Conservation (phyloP, 73 alveolate species). For the Paramecium sexaurelia region DNA sequence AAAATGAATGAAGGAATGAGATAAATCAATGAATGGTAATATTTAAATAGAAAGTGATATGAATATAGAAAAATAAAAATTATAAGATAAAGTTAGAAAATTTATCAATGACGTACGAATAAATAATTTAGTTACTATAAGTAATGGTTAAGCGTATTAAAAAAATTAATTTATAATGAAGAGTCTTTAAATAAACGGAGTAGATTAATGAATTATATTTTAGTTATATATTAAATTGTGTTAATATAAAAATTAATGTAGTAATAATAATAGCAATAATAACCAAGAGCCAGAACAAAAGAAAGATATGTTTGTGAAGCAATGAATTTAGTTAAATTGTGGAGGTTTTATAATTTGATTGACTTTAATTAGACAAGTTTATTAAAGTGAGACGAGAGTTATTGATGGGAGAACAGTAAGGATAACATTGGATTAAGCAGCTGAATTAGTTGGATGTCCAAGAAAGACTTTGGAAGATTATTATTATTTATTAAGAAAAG, state of each 20-base stretch:
- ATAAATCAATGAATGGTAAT: neutral
- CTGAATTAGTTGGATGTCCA: slow-evolving; percentile 62
- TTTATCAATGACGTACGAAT: neutral
- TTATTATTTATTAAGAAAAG: slow-evolving; percentile 48
- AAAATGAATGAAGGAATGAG: neutral
- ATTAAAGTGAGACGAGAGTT: neutral
- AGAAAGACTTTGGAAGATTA: slow-evolving; percentile 68
- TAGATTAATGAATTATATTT: neutral
- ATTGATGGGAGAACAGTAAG: slow-evolving; percentile 54
- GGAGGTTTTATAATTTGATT: neutral
- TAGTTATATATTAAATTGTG: neutral
- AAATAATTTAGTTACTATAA: neutral
- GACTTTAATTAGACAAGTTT: neutral
- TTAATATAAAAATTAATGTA: neutral
- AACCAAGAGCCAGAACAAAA: slow-evolving; percentile 14
- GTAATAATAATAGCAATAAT: slow-evolving; percentile 8
- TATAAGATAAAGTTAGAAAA: neutral
- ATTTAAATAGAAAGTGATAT: neutral
- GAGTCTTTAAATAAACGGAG: neutral
- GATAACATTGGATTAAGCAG: slow-evolving; percentile 62
- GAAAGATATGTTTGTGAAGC: slow-evolving; percentile 55
- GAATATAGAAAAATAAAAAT: neutral
- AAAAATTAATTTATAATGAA: neutral
- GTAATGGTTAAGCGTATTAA: neutral
- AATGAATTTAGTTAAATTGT: slow-evolving; percentile 11